Conservation (phyloP, 495 filamentous ascomycete species). For the Penicillium pancosmium region DNA sequence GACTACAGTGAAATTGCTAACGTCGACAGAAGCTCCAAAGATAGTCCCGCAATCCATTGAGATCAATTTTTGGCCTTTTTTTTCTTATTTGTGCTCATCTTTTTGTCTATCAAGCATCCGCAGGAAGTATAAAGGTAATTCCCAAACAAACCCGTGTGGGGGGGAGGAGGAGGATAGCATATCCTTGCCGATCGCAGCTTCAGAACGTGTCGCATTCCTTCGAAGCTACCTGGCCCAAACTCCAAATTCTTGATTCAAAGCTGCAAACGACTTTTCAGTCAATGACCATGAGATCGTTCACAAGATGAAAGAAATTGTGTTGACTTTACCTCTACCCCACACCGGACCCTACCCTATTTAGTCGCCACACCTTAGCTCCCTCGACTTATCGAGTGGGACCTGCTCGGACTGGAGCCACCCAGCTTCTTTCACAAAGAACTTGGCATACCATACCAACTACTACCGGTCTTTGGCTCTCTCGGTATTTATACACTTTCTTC, state of each 20-base stretch:
- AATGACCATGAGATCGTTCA: neutral
- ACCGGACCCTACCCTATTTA: neutral
- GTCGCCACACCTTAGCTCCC: neutral
- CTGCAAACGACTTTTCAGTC: too few species aligned
- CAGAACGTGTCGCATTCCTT: constrained; percentile 5
- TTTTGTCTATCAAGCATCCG: neutral
- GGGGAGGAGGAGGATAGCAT: neutral
- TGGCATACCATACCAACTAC: too few species aligned
- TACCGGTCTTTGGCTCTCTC: too few species aligned
- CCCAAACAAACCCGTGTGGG: constrained; percentile 2
- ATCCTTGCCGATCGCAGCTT: constrained; percentile 17
- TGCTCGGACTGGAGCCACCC: neutral
- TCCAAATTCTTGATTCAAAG: neutral
- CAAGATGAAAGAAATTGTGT: neutral
- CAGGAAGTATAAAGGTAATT: constrained; percentile 5
- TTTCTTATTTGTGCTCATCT: neutral
- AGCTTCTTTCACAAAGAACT: neutral
- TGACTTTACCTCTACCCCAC: neutral
- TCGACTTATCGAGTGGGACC: constrained; percentile 10
- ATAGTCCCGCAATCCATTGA: neutral
- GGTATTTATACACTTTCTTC: neutral
- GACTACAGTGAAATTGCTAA: neutral
- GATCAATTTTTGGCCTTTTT: neutral
- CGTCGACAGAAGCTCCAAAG: neutral
- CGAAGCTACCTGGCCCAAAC: neutral